phyloP scores from a whole-genome alignment of 805 yeast species.

The Candida montana region DNA sequence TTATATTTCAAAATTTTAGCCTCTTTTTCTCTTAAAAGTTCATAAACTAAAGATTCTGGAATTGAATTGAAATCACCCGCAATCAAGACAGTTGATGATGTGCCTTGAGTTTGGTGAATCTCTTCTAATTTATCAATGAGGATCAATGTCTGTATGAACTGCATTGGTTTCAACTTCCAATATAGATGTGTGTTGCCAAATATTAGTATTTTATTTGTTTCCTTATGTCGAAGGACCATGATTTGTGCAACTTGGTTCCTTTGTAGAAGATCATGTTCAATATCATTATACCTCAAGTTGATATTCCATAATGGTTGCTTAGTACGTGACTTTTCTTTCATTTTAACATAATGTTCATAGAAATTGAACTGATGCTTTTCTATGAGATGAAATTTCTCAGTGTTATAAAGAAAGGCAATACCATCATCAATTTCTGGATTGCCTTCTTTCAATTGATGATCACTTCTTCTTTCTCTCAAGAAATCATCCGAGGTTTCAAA shows the following conservation, averaged over 20 bases:
- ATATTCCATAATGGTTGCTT: constrained; percentile 4
- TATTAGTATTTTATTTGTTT: constrained; percentile 35
- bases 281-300: neutral
- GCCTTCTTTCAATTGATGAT: too few species aligned
- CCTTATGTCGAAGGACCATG: constrained; percentile 41
- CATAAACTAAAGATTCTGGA: constrained; percentile 43
- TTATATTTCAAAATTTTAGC: constrained; percentile 22
- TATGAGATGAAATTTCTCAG: constrained; percentile 38
- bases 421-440: constrained; percentile 50
- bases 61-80: constrained; percentile 56
- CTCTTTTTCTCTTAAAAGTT: constrained; percentile 31
- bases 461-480: neutral
- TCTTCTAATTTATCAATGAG: constrained; percentile 31
- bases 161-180: constrained; percentile 55
- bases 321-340: constrained; percentile 9
- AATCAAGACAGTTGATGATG: constrained; percentile 34
- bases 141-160: constrained; percentile 46
- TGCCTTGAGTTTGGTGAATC: constrained; percentile 25
- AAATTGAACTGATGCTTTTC: constrained; percentile 31
- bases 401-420: constrained; percentile 48
- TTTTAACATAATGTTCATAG: constrained; percentile 13
- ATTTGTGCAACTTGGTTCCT: constrained; percentile 56
- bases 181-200: constrained; percentile 58
- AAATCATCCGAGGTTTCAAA: too few species aligned
- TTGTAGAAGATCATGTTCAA: constrained; percentile 23